phyloP scores from a whole-genome alignment of 2,329 filamentous ascomycete genomes.

The Neurospora sp. region DNA sequence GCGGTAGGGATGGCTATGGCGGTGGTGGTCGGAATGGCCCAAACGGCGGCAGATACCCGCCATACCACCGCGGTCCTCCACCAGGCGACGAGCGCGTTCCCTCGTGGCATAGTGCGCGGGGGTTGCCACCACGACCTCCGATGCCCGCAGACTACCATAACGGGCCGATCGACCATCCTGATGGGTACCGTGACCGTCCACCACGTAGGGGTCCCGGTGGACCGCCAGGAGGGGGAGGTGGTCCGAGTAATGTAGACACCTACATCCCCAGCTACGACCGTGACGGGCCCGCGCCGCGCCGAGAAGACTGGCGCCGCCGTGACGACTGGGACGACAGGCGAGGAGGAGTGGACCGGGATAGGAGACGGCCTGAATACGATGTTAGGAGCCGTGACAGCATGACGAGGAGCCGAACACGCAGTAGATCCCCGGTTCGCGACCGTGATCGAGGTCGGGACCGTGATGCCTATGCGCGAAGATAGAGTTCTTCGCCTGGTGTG shows the following conservation, averaged over 20 bases:
- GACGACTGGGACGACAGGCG: slow-evolving; percentile 31
- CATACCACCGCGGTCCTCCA: slow-evolving; percentile 22
- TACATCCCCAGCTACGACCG: slow-evolving; percentile 39
- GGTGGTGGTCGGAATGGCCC: slow-evolving; percentile 31
- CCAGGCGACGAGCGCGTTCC: slow-evolving; percentile 31
- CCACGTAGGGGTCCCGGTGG: slow-evolving; percentile 16
- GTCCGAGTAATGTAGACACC: slow-evolving; percentile 30
- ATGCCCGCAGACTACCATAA: slow-evolving; percentile 30
- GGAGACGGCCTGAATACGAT: slow-evolving; percentile 23
- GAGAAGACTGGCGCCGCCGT: slow-evolving; percentile 30
- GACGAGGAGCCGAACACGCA: slow-evolving; percentile 30
- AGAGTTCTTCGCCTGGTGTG: slow-evolving; percentile 12
- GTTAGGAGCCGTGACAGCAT: slow-evolving; percentile 29
- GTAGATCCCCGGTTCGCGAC: slow-evolving; percentile 31
- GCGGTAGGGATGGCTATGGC: slow-evolving; percentile 40
- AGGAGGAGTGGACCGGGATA: slow-evolving; percentile 21
- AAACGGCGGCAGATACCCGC: slow-evolving; percentile 36
- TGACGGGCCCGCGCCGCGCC: slow-evolving; percentile 22
- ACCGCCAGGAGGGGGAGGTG: slow-evolving; percentile 15
- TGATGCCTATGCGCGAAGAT: slow-evolving; percentile 38
- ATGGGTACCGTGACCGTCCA: slow-evolving; percentile 28
- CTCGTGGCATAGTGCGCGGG: slow-evolving; percentile 45
- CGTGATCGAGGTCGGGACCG: slow-evolving; percentile 34
- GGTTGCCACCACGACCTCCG: slow-evolving; percentile 39
- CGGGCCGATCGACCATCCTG: slow-evolving; percentile 29